Evolutionary conservation across 75 land plant genomes (phyloP).

Genomic region (Sequoia sempervirens): DNA sequence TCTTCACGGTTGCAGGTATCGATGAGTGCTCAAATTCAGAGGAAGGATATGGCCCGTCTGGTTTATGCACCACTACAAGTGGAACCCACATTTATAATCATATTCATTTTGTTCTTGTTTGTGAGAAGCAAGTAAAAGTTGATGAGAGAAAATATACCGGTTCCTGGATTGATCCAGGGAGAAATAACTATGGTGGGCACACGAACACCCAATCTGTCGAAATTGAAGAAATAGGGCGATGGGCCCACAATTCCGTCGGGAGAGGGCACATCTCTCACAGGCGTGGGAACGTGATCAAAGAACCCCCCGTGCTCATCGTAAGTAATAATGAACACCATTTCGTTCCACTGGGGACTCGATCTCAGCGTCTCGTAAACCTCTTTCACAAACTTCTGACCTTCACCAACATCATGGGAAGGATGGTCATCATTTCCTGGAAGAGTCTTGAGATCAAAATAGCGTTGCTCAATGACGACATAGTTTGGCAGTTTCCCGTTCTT

Average conservation of each 20-base stretch:
- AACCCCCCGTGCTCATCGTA: constrained; percentile 87
- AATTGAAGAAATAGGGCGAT: no score
- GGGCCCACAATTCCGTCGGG: no score
- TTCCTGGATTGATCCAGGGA: constrained; percentile 70
- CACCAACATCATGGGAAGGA: constrained; percentile 65
- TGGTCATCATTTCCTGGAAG: constrained; percentile 73
- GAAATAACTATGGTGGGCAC: constrained; percentile 64
- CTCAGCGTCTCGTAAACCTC: constrained; percentile 72
- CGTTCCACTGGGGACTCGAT: constrained; percentile 74
- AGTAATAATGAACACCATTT: constrained; percentile 50
- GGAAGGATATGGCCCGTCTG: no score
- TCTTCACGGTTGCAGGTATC: constrained; percentile 34
- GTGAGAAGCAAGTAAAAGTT: no score
- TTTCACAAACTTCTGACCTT: constrained; percentile 68
- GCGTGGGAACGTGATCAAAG: constrained; percentile 75
- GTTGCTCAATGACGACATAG: constrained; percentile 81
- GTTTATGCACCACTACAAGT: constrained; percentile 39
- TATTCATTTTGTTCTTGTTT: no score
- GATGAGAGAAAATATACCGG: background rate
- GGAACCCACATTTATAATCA: no score
- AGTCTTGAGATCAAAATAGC: constrained; percentile 49
- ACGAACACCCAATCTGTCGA: no score
- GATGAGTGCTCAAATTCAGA: no score
- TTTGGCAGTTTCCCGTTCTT: constrained; percentile 55
- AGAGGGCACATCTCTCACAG: no score